Base-by-base conservation (phyloP, 2,329 filamentous ascomycete genomes). In the Ceratocystis destructans region DNA sequence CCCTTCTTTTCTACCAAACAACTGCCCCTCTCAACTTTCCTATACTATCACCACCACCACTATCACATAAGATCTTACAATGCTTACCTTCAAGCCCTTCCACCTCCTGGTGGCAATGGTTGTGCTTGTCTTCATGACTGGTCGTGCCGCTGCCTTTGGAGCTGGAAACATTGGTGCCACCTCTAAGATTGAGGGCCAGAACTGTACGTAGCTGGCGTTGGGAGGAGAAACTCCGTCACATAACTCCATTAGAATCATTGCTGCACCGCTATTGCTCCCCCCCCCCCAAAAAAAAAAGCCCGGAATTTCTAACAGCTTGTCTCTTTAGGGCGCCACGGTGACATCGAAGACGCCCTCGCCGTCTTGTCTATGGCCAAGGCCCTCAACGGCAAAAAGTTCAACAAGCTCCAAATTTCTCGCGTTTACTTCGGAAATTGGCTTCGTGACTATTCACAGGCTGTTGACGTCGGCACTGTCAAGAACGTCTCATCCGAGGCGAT, bases 351-450 rank as follows among this genome's bases (percentile, higher is more conserved):
- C 79, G 87, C 88, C 44, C 84, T 96, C 66, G 83, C 96, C 68
- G 86, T 83, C 68, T 79, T 96, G 33, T 77, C 86, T 61, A 80
- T 82, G 76, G 80, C 80, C 64, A 77, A 75, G 61, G 78, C 78
- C 71, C 75, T 80, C 69, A 79, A 78, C 70, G 78, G 79, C 71
- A 91, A 92, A 79, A 95, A 92, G 73, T 96, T 96, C 77, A 85
- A 83, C 79, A 94, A 94, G 78, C 83, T 96, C 72, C 88, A 87
- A 73, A 88, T 96, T 69, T 89, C 92, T 70, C 85, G 91, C 69
- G 89, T 95, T 69, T 96, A 96, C 79, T 96, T 96, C 78, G 92
- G 92, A 70, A 96, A 96, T 79, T 96, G 92, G 92, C 83, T 96
- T 44, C 84, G 83, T 68, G 92, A 96, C 76, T 96, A 96, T 77